Conservation (phyloP, 2,329 filamentous ascomycete genomes). For the Sarocladiaceae sp. region DNA sequence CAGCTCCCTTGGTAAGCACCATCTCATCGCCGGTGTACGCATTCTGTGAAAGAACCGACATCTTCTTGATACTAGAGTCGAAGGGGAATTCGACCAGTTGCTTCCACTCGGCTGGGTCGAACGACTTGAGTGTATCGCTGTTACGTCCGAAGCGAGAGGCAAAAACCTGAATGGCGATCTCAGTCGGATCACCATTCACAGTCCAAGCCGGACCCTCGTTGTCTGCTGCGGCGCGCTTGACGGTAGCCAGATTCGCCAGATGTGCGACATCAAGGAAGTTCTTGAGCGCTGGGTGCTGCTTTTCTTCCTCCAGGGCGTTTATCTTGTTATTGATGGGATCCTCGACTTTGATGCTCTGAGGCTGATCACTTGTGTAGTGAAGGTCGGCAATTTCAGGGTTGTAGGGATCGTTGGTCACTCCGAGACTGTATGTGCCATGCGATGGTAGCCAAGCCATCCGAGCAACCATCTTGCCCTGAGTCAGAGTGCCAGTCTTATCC, state of each 20-base stretch:
- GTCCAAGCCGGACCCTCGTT: slow-evolving; percentile 8
- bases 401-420: slow-evolving; percentile 24
- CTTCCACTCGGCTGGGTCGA: slow-evolving; percentile 47
- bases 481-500: slow-evolving; percentile 30
- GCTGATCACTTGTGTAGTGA: slow-evolving; percentile 13
- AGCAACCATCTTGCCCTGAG: slow-evolving; percentile 26
- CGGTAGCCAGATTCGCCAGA: slow-evolving; percentile 56
- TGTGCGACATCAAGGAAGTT: slow-evolving; percentile 54
- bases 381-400: slow-evolving; percentile 21
- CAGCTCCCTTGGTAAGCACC: slow-evolving; percentile 63
- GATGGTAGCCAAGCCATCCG: slow-evolving; percentile 26
- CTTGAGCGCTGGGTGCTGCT: slow-evolving; percentile 32
- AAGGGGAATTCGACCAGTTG: slow-evolving; percentile 68
- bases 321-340: slow-evolving; percentile 13
- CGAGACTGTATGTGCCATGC: slow-evolving; percentile 28
- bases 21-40: slow-evolving; percentile 33
- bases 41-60: slow-evolving; percentile 64
- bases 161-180: slow-evolving; percentile 73
- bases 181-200: slow-evolving; percentile 37
- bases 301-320: slow-evolving; percentile 34
- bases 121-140: slow-evolving; percentile 33
- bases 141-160: slow-evolving; percentile 65
- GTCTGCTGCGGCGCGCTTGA: slow-evolving; percentile 30
- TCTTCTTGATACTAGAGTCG: slow-evolving; percentile 71
- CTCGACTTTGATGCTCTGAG: slow-evolving; percentile 14